phyloP scores from a whole-genome alignment of 768 basidiomycete genomes.

The Suillus bovinus region DNA sequence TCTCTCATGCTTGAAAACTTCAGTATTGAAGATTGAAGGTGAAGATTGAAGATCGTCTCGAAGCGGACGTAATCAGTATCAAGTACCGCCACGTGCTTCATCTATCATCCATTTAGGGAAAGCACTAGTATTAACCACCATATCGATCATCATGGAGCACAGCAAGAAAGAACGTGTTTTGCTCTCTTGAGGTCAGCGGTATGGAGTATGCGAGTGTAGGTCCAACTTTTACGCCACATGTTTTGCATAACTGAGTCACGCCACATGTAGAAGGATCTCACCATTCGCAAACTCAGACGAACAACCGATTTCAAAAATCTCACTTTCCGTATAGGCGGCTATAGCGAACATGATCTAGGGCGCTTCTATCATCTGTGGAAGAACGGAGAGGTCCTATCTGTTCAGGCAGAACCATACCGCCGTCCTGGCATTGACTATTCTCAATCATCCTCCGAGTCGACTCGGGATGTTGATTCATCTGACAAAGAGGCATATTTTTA shows the following conservation, averaged over 20 bases:
- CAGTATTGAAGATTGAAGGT: too few relatives aligned
- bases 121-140: neutral
- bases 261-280: conserved; percentile 20
- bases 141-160: neutral
- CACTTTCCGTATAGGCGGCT: conserved; percentile 20
- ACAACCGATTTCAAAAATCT: conserved; percentile 27
- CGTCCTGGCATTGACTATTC: conserved; percentile 14
- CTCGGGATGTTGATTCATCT: conserved; percentile 7
- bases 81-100: conserved; percentile 2
- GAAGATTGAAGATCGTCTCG: neutral
- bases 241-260: neutral
- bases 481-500: conserved; percentile 25
- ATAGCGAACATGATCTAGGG: conserved; percentile 13
- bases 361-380: conserved; percentile 32
- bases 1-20: too few relatives aligned
- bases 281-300: conserved; percentile 23
- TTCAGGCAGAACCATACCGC: conserved; percentile 33
- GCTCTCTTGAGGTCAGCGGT: conserved; percentile 5
- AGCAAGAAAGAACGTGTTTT: conserved; percentile 1
- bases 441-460: neutral
- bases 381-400: conserved; percentile 28
- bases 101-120: neutral
- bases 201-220: conserved; percentile 34
- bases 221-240: conserved; percentile 14
- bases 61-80: neutral